phyloP scores from a whole-genome alignment of 2,329 filamentous ascomycete genomes.

The Monosporascus sp. region DNA sequence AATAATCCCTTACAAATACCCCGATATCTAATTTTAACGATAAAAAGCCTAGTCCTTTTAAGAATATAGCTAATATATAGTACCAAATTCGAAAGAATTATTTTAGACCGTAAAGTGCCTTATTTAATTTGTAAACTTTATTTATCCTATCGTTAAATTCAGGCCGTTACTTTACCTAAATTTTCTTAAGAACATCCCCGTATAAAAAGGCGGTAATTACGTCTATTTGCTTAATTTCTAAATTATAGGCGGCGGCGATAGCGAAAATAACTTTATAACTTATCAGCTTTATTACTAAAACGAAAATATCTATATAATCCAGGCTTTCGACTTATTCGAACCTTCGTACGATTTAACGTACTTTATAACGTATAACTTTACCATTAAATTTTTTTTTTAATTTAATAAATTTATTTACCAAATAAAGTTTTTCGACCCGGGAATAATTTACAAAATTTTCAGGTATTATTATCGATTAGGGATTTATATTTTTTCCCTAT shows the following conservation, averaged over 20 bases:
- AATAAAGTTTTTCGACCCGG: not conserved
- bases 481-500: slow-evolving; percentile 5
- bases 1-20: too few species aligned
- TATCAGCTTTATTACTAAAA: too few species aligned
- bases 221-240: slow-evolving; percentile 10
- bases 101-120: too few species aligned
- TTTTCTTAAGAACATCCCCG: too few species aligned
- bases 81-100: too few species aligned
- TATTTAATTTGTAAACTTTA: slow-evolving; percentile 4
- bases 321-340: not conserved
- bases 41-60: slow-evolving; percentile 3
- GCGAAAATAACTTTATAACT: slow-evolving; percentile 6
- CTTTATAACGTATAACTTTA: not conserved
- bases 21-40: too few species aligned
- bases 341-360: not conserved
- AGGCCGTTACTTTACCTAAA: slow-evolving; percentile 4
- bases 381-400: not conserved
- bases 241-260: slow-evolving; percentile 3
- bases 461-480: slow-evolving; percentile 4
- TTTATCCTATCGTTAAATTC: slow-evolving; percentile 5
- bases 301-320: slow-evolving; percentile 3
- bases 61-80: slow-evolving; percentile 3
- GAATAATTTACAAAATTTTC: not conserved
- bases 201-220: too few species aligned
- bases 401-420: not conserved